These are phyloP conservation scores for Amphicarpaea edgeworthii DNA, from an alignment of 306 rosid genomes.

Conservation along the genomic window DNA sequence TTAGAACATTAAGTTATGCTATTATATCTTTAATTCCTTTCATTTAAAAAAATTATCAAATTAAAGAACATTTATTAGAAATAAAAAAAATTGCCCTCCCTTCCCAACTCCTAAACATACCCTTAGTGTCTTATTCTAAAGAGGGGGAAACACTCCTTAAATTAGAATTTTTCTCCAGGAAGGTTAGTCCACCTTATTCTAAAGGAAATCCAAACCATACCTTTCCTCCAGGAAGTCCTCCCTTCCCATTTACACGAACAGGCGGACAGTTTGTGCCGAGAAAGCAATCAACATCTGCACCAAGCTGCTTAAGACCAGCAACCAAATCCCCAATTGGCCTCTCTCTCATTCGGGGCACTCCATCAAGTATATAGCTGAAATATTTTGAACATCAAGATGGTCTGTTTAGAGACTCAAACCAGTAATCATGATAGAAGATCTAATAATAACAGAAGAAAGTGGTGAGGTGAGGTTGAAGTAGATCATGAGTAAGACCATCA, in stretches of 20 bases:
- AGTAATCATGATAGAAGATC: constrained; percentile 24
- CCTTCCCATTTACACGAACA: constrained; percentile 88
- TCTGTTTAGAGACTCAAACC: constrained; percentile 27
- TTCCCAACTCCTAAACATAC: not conserved
- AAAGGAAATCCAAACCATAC: constrained; percentile 55
- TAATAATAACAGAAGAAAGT: constrained; percentile 19
- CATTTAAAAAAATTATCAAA: not conserved
- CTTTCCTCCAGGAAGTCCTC: constrained; percentile 99
- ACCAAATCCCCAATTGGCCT: constrained; percentile 98
- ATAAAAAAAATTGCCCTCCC: not conserved
- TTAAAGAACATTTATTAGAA: not conserved
- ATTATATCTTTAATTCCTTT: not conserved
- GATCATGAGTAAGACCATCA: constrained; percentile 2
- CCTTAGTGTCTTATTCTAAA: not conserved
- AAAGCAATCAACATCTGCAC: constrained; percentile 88
- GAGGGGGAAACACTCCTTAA: not conserved
- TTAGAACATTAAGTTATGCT: not conserved
- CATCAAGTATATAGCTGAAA: constrained; percentile 92
- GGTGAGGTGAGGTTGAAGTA: constrained; percentile 1
- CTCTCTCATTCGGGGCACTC: constrained; percentile 99
- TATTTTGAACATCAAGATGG: constrained; percentile 31
- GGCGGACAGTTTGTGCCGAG: constrained; percentile 99
- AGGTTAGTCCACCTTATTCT: not conserved
- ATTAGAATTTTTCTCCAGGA: constrained; percentile 13
- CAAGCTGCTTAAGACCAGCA: constrained; percentile 94